phyloP scores from a whole-genome alignment of 1,139 yeast genomes.

The Zygosaccharomyces sapae region DNA sequence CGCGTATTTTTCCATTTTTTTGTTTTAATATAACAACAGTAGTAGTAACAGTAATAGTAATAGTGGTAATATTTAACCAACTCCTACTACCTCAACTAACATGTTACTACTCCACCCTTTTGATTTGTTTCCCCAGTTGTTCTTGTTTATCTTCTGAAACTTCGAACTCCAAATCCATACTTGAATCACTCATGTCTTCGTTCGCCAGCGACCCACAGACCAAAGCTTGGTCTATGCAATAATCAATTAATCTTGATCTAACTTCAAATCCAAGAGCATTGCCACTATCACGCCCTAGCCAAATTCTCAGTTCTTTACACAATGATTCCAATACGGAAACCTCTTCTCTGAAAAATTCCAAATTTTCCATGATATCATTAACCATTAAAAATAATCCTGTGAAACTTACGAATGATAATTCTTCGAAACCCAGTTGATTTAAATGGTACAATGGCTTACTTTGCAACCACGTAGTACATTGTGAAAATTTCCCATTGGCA shows the following conservation, averaged over 20 bases:
- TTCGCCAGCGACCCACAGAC: slow-evolving; percentile 17
- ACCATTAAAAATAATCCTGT: slow-evolving; percentile 31
- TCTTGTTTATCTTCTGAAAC: slow-evolving; percentile 8
- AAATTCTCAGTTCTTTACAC: slow-evolving; percentile 33
- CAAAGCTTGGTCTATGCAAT: slow-evolving; percentile 33
- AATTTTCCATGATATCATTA: slow-evolving; percentile 15
- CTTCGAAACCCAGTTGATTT: slow-evolving; percentile 13
- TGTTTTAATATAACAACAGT: slow-evolving; percentile 3
- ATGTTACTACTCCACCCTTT: background rate
- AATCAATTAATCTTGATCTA: slow-evolving; percentile 35
- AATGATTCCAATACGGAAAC: slow-evolving; percentile 7
- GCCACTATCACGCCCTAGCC: slow-evolving; percentile 36
- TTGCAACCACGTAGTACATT: slow-evolving; percentile 27
- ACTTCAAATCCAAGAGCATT: slow-evolving; percentile 29
- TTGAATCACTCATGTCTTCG: slow-evolving; percentile 8
- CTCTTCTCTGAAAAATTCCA: slow-evolving; percentile 11
- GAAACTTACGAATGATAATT: slow-evolving; percentile 29
- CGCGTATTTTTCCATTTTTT: slow-evolving; percentile 3
- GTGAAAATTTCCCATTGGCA: slow-evolving; percentile 23
- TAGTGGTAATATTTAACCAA: background rate
- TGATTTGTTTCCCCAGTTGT: slow-evolving; percentile 4
- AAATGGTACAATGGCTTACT: slow-evolving; percentile 24
- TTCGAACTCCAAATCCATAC: slow-evolving; percentile 2
- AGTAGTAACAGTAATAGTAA: background rate
- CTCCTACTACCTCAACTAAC: background rate